A percentile compares a stretch with the other conserved stretches of the same genome.
Evolutionary conservation across 2,329 filamentous ascomycete species (phyloP).

Genomic region (Onygenales sp.): DNA sequence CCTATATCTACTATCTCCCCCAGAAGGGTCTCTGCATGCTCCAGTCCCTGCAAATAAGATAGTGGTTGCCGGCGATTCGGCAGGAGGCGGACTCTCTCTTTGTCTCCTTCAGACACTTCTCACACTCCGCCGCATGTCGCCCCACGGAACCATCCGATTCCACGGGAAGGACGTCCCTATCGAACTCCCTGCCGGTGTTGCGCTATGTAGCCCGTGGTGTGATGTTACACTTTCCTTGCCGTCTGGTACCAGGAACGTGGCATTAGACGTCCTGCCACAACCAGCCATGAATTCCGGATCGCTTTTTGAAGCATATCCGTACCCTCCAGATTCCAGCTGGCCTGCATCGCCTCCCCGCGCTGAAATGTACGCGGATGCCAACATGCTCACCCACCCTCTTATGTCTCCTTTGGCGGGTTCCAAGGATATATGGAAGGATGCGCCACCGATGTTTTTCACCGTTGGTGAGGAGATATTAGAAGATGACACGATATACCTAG

Average conservation of each 20-base stretch:
- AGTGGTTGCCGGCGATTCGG: constrained; percentile 38
- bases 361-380: constrained; percentile 32
- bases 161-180: constrained; percentile 31
- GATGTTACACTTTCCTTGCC: constrained; percentile 35
- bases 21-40: constrained; percentile 31
- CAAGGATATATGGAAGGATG: constrained; percentile 29
- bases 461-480: constrained; percentile 33
- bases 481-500: constrained; percentile 31
- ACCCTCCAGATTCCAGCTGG: constrained; percentile 30
- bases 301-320: constrained; percentile 17
- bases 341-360: constrained; percentile 32
- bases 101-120: constrained; percentile 34
- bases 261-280: constrained; percentile 31
- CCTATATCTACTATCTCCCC: constrained; percentile 36
- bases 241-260: constrained; percentile 26
- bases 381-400: constrained; percentile 30
- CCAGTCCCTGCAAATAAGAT: constrained; percentile 36
- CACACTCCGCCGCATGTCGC: constrained; percentile 25
- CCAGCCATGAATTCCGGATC: constrained; percentile 17
- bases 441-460: constrained; percentile 33
- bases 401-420: constrained; percentile 29
- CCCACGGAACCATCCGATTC: constrained; percentile 24
- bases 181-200: constrained; percentile 32
- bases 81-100: constrained; percentile 35
- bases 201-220: constrained; percentile 32